phyloP scores from a whole-genome alignment of 1,284 basidiomycete genomes.

The Coriolopsis trogii region DNA sequence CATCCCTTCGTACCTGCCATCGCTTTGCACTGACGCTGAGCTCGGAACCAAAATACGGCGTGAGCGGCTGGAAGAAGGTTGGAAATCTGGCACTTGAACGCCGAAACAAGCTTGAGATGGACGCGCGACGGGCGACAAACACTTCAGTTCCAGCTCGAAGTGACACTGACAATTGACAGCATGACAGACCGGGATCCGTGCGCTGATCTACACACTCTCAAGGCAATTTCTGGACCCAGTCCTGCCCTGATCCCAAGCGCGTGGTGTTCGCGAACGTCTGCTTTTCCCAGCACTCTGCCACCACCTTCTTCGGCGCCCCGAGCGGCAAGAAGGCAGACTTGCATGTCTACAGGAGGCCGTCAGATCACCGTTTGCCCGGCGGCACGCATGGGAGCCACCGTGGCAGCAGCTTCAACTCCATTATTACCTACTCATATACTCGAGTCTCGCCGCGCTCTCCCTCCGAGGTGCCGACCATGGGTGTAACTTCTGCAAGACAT shows the following conservation, averaged over 20 bases:
- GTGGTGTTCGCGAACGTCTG: background rate
- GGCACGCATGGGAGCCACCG: constrained; percentile 2
- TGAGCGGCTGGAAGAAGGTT: constrained; percentile 3
- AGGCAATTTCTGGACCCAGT: no score
- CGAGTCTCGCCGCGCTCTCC: constrained; percentile 4
- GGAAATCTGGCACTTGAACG: no score
- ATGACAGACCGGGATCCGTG: constrained; percentile 7
- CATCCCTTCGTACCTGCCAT: background rate
- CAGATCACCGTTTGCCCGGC: constrained; percentile 6
- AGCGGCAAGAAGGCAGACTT: no score
- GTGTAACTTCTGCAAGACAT: no score
- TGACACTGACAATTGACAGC: no score
- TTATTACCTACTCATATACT: no score
- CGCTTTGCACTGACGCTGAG: background rate
- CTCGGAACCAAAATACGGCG: background rate
- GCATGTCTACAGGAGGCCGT: no score
- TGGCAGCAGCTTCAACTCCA: constrained; percentile 3
- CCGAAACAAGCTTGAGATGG: background rate
- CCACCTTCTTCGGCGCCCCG: constrained; percentile 11
- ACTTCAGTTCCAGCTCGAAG: no score
- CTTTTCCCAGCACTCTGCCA: no score
- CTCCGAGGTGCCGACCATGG: constrained; percentile 6
- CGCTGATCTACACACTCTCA: constrained; percentile 4
- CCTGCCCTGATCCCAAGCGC: no score
- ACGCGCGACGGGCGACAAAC: constrained; percentile 3